Percentiles rank a stretch among this genome's conserved stretches.
These are phyloP conservation scores for Eutrema heterophyllum DNA, from an alignment of 345 rosid species.

Conservation along the genomic window DNA sequence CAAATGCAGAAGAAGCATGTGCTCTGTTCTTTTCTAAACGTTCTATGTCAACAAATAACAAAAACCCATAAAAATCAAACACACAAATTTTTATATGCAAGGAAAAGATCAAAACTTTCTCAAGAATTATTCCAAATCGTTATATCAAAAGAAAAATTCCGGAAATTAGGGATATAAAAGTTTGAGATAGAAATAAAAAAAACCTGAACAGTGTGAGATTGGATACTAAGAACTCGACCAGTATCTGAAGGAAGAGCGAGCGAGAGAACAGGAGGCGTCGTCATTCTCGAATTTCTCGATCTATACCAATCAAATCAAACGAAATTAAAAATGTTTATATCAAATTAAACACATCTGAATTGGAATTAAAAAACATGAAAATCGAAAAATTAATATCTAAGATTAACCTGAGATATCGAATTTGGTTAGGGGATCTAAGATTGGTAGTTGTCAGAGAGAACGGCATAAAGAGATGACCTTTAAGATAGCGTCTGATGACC, in stretches of 20 bases:
- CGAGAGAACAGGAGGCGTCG: conserved; percentile 83
- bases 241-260: conserved; percentile 88
- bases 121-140: too few species aligned
- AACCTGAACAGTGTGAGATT: conserved; percentile 97
- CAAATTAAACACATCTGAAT: not conserved
- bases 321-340: not conserved
- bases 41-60: not conserved
- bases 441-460: conserved; percentile 6
- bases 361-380: not conserved
- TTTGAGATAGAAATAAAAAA: not conserved
- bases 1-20: not conserved
- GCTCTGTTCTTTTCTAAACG: not conserved
- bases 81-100: not conserved
- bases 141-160: too few species aligned
- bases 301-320: conserved; percentile 9
- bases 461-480: conserved; percentile 22
- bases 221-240: conserved; percentile 98
- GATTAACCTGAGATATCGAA: conserved; percentile 4
- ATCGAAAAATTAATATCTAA: not conserved
- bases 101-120: not conserved
- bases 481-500: conserved; percentile 20
- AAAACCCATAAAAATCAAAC: not conserved
- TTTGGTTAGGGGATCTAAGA: not conserved
- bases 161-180: not conserved
- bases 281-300: conserved; percentile 42